Conservation (phyloP, 2,329 filamentous ascomycete genomes). For the Apiospora phragmitis region DNA sequence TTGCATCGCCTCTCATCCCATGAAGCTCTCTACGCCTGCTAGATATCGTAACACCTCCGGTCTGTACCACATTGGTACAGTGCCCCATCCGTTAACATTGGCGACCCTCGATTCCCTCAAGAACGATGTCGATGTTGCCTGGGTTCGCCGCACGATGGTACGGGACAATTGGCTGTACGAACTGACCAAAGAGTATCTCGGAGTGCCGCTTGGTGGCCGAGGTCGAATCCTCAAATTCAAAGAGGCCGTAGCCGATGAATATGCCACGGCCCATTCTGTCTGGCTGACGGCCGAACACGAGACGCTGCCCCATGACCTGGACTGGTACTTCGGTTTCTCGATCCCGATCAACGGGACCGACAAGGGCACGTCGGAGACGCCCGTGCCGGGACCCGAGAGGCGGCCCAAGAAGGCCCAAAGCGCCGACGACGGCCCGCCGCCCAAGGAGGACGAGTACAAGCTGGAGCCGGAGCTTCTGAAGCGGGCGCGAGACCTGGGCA, state of each 20-base stretch:
- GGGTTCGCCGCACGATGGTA: conserved; percentile 65
- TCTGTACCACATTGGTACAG: conserved; percentile 79
- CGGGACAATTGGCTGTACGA: conserved; percentile 79
- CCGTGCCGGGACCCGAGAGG: conserved; percentile 58
- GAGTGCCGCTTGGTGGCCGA: conserved; percentile 60
- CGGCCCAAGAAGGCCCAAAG: conserved; percentile 51
- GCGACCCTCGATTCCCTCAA: conserved; percentile 65
- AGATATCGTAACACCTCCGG: conserved; percentile 71
- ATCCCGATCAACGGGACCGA: conserved; percentile 61
- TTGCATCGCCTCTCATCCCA: conserved; percentile 65
- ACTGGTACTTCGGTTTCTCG: conserved; percentile 88
- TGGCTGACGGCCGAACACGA: conserved; percentile 76
- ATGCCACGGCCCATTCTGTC: conserved; percentile 63
- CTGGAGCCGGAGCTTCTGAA: conserved; percentile 58
- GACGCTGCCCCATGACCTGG: conserved; percentile 65
- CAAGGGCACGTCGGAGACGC: conserved; percentile 55
- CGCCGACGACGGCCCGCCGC: conserved; percentile 48
- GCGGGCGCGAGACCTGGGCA: conserved; percentile 50
- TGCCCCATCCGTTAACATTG: conserved; percentile 90
- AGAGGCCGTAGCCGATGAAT: conserved; percentile 72
- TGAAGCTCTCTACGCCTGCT: conserved; percentile 66
- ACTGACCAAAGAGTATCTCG: conserved; percentile 69
- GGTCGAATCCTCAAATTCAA: conserved; percentile 76
- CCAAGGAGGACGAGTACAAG: conserved; percentile 51
- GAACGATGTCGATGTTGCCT: conserved; percentile 60